A percentile compares a stretch with the other conserved stretches of the same genome.
Evolutionary conservation across 1,139 yeast genomes (phyloP).

Genomic region (Pneumocystis carinii): DNA sequence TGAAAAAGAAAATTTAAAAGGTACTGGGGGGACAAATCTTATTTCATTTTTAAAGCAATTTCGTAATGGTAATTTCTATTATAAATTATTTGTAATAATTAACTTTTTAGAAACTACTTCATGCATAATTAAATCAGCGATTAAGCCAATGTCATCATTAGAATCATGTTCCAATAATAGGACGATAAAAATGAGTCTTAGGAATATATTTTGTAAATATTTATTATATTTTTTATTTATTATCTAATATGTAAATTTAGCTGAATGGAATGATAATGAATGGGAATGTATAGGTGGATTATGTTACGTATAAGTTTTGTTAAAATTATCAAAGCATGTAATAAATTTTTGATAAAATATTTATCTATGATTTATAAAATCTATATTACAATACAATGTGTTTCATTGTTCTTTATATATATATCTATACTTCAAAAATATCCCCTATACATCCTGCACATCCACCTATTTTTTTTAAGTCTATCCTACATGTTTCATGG

Average conservation of each 20-base stretch:
- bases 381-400: background rate
- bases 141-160: too few relatives aligned
- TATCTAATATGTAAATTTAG: background rate
- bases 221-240: too few relatives aligned
- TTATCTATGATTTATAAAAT: too few relatives aligned
- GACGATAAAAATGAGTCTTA: too few relatives aligned
- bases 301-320: background rate
- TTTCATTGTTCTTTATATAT: too few relatives aligned
- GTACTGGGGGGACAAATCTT: conserved; percentile 89
- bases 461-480: background rate
- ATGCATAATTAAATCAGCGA: background rate
- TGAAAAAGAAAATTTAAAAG: conserved; percentile 38
- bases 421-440: background rate
- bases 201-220: background rate
- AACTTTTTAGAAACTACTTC: background rate
- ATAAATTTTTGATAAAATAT: too few relatives aligned
- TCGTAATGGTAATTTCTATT: conserved; percentile 41
- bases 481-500: background rate
- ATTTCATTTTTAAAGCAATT: conserved; percentile 88
- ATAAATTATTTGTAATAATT: too few relatives aligned
- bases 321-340: background rate
- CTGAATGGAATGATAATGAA: background rate
- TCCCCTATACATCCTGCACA: background rate
- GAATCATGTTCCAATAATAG: background rate
- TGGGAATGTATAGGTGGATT: background rate